Evolutionary conservation across 225 moss, liverwort and hornwort species (phyloP), one percentile per base, ranked within the genome.

Genomic region (Lunularia cruciata): DNA sequence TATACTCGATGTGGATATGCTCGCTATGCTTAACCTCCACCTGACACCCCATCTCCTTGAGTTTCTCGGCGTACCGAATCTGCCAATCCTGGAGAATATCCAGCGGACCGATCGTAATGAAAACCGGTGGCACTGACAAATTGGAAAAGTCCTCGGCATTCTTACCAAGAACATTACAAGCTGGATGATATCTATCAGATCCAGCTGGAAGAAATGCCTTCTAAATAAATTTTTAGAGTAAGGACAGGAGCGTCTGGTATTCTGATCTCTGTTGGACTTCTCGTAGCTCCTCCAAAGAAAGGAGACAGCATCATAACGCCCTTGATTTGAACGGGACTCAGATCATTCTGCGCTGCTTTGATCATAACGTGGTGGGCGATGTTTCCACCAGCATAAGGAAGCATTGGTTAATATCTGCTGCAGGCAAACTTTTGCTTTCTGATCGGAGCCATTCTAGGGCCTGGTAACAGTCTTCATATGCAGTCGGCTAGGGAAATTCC

Each of bases 391-490:
- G 83, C 83, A 51, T 57, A 14, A 83, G 63, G 23, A 75, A 79
- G 59, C 76, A 76, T 1, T 36, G 45, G 1, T 75, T 57, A 15
- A 76, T 9, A 57, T 82, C 78, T 3, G 71, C 74, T 12, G 40
- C 6, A 3, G 49, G n/a, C n/a, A n/a, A n/a, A n/a, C n/a, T n/a
- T n/a, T n/a, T n/a, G n/a, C n/a, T n/a, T 15, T 71, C 67, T 0
- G 80, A 67, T 43, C 69, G 61, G 31, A 89, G 84, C 89, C 89
- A 89, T 33, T 75, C 48, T 0, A 87, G 52, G 30, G 73, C 85
- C 55, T 66, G 73, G 77, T 51, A 93, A 23, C 81, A 84, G 71
- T 90, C 92, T 10, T 90, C 87, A 56, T 88, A 87, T 27, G 85
- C 81, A 8, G 70, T 56, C 0, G 90, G 90, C 26, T 60, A 90